Conservation (phyloP, 2,329 filamentous ascomycete genomes). For the Diaporthe sp. region DNA sequence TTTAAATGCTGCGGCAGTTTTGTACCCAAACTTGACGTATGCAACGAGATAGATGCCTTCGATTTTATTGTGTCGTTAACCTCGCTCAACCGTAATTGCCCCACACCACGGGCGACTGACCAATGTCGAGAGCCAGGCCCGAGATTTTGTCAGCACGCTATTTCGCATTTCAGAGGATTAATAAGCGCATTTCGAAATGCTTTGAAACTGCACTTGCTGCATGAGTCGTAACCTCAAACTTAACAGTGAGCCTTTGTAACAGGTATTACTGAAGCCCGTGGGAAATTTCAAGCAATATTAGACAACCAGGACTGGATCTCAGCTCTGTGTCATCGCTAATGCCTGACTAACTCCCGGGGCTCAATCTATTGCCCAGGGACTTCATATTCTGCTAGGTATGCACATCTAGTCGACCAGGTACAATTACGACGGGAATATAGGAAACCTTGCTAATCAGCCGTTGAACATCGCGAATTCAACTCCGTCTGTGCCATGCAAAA, state of each 20-base stretch:
- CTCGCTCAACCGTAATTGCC: background rate
- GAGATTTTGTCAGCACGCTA: constrained; percentile 24
- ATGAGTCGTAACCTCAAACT: background rate
- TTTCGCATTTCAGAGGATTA: background rate
- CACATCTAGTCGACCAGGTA: too few relatives aligned
- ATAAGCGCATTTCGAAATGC: background rate
- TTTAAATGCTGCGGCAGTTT: background rate
- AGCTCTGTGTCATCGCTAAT: background rate
- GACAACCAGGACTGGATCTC: background rate
- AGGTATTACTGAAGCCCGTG: background rate
- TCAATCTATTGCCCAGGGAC: too few relatives aligned
- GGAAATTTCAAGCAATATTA: background rate
- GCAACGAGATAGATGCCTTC: background rate
- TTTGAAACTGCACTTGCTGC: background rate
- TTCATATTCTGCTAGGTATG: too few relatives aligned
- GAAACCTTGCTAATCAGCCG: too few relatives aligned
- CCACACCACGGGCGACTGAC: constrained; percentile 9
- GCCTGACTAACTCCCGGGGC: background rate
- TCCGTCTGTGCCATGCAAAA: too few relatives aligned
- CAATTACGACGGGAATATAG: too few relatives aligned
- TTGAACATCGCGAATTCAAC: too few relatives aligned
- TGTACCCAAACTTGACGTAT: background rate
- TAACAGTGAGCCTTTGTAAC: background rate
- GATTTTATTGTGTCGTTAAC: background rate
- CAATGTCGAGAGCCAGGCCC: background rate